These are phyloP conservation scores for Fragilaria crotonensis DNA, from an alignment of 108 stramenopile species.

Conservation along the genomic window DNA sequence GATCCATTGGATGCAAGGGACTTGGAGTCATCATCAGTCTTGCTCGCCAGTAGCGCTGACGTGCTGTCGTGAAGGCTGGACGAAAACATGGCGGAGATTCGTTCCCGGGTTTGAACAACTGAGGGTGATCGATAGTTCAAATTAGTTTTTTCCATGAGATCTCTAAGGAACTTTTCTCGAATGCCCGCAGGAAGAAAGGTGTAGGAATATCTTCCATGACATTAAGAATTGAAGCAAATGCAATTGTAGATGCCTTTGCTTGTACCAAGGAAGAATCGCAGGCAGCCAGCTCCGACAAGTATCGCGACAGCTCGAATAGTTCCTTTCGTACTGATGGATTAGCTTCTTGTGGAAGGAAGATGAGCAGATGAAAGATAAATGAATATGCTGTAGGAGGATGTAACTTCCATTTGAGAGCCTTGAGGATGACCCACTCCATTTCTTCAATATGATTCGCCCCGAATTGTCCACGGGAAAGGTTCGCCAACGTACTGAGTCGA, in stretches of 20 bases:
- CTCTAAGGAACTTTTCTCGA: not conserved
- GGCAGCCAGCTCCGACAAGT: constrained; percentile 55
- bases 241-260: constrained; percentile 40
- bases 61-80: not conserved
- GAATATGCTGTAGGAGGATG: constrained; percentile 67
- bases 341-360: constrained; percentile 43
- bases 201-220: constrained; percentile 25
- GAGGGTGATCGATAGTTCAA: not conserved
- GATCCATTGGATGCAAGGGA: not conserved
- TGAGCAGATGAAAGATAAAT: constrained; percentile 46
- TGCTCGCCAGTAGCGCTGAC: no score
- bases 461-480: constrained; percentile 69
- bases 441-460: constrained; percentile 53
- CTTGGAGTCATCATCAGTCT: not conserved
- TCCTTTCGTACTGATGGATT: constrained; percentile 45
- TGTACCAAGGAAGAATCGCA: constrained; percentile 65
- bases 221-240: constrained; percentile 59
- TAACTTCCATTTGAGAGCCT: constrained; percentile 48
- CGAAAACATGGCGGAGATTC: not conserved
- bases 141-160: not conserved
- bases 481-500: constrained; percentile 54
- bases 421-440: constrained; percentile 62
- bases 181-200: not conserved
- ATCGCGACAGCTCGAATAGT: constrained; percentile 53
- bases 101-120: not conserved